A percentile compares a stretch with the other conserved stretches of the same genome.
phyloP scores from a whole-genome alignment of 2,329 filamentous ascomycete genomes.

The Fusarium abutilonis region DNA sequence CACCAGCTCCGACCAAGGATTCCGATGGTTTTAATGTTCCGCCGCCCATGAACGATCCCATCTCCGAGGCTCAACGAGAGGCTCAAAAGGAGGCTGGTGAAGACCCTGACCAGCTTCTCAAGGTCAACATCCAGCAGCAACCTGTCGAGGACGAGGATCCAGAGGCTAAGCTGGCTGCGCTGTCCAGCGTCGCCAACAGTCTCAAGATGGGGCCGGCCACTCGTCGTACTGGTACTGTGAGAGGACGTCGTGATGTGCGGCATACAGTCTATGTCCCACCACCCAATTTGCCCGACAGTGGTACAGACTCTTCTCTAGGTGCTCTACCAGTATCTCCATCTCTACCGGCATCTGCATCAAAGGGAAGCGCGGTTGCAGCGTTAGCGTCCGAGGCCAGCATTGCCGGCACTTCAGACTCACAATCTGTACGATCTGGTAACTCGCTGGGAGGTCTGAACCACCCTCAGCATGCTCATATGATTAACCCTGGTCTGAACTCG shows the following conservation, averaged over 20 bases:
- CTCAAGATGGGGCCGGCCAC: slow-evolving; percentile 73
- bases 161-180: slow-evolving; percentile 75
- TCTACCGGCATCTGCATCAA: slow-evolving; percentile 39
- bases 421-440: slow-evolving; percentile 88
- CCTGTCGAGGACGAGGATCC: slow-evolving; percentile 82
- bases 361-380: slow-evolving; percentile 59
- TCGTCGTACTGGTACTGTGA: slow-evolving; percentile 77
- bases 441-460: slow-evolving; percentile 76
- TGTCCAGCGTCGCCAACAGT: slow-evolving; percentile 79
- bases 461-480: slow-evolving; percentile 83
- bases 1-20: slow-evolving; percentile 64
- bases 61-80: slow-evolving; percentile 79
- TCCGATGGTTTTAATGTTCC: slow-evolving; percentile 82
- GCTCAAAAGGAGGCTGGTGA: slow-evolving; percentile 58
- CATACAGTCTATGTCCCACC: slow-evolving; percentile 86
- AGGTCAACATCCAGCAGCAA: slow-evolving; percentile 80
- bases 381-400: slow-evolving; percentile 71
- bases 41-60: slow-evolving; percentile 68
- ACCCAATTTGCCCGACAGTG: slow-evolving; percentile 49
- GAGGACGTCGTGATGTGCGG: slow-evolving; percentile 89
- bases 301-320: slow-evolving; percentile 39
- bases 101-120: slow-evolving; percentile 74
- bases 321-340: slow-evolving; percentile 38
- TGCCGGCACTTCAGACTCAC: slow-evolving; percentile 77
- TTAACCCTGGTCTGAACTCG: slow-evolving; percentile 81